Evolutionary conservation across 116 monocot genomes (phyloP).

Genomic region (Cymodocea nodosa): DNA sequence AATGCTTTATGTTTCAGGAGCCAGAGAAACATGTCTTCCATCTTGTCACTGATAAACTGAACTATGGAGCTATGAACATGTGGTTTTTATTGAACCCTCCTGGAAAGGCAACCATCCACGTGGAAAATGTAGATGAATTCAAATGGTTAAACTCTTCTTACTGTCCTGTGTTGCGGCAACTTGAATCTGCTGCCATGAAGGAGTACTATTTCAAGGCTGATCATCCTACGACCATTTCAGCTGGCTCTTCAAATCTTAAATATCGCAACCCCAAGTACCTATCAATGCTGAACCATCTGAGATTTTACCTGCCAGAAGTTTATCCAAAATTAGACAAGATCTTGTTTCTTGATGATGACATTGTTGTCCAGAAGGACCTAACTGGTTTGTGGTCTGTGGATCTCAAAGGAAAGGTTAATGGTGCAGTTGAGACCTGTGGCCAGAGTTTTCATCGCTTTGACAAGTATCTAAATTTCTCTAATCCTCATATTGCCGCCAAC

Average conservation of each 20-base stretch:
- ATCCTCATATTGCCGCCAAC: conserved; percentile 53
- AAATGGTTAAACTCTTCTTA: conserved; percentile 96
- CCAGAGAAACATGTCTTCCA: conserved; percentile 95
- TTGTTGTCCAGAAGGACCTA: conserved; percentile 68
- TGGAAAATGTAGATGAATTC: conserved; percentile 89
- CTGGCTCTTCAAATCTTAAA: conserved; percentile 85
- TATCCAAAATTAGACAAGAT: conserved; percentile 91
- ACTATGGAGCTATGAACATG: conserved; percentile 98
- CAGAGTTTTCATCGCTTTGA: conserved; percentile 75
- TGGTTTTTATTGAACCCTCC: conserved; percentile 95
- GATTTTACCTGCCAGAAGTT: conserved; percentile 90
- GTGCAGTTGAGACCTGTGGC: conserved; percentile 73
- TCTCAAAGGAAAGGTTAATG: conserved; percentile 70
- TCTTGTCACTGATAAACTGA: conserved; percentile 90
- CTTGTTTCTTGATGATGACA: conserved; percentile 86
- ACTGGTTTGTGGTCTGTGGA: conserved; percentile 59
- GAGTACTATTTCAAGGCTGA: conserved; percentile 85
- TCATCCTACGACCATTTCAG: conserved; percentile 64
- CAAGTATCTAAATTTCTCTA: conserved; percentile 77
- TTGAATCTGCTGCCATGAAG: conserved; percentile 91
- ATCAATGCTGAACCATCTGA: conserved; percentile 91
- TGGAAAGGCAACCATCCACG: conserved; percentile 87
- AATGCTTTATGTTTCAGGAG: conserved; percentile 40
- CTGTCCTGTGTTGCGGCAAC: conserved; percentile 85
- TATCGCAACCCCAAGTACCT: conserved; percentile 92